phyloP scores from a whole-genome alignment of 78 protist genomes.

The Paulinella micropora region DNA sequence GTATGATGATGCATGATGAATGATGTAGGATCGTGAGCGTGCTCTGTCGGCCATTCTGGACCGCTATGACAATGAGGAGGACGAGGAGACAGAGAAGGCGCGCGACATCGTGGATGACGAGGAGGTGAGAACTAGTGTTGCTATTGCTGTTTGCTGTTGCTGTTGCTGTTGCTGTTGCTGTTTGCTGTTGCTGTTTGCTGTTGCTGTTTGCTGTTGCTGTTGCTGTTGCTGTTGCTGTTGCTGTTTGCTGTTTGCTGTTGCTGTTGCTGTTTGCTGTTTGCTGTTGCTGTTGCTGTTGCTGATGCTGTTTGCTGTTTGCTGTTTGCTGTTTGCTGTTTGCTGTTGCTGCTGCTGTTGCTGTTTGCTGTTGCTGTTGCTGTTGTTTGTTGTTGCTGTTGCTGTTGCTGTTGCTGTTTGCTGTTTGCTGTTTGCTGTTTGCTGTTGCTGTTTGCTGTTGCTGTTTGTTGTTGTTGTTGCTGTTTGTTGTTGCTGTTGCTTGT shows the following conservation, averaged over 20 bases:
- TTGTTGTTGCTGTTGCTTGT: too few relatives aligned
- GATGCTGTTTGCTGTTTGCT: too few relatives aligned
- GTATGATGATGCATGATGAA: background rate
- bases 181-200: background rate
- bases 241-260: too few relatives aligned
- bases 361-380: background rate
- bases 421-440: too few relatives aligned
- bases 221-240: background rate
- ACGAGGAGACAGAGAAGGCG: background rate
- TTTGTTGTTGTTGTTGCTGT: too few relatives aligned
- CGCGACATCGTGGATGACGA: background rate
- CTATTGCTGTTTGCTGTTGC: too few relatives aligned
- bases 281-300: too few relatives aligned
- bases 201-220: background rate
- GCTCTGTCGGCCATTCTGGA: background rate
- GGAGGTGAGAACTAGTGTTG: too few relatives aligned
- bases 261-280: too few relatives aligned
- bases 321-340: too few relatives aligned
- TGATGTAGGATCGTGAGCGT: background rate
- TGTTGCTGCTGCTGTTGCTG: background rate
- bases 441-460: too few relatives aligned
- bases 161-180: background rate
- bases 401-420: background rate
- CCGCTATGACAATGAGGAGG: constrained; percentile 1
- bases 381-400: background rate